A percentile compares a stretch with the other conserved stretches of the same genome.
Conservation (phyloP, 2,329 filamentous ascomycete genomes). For the Helicocarpus griseus region DNA sequence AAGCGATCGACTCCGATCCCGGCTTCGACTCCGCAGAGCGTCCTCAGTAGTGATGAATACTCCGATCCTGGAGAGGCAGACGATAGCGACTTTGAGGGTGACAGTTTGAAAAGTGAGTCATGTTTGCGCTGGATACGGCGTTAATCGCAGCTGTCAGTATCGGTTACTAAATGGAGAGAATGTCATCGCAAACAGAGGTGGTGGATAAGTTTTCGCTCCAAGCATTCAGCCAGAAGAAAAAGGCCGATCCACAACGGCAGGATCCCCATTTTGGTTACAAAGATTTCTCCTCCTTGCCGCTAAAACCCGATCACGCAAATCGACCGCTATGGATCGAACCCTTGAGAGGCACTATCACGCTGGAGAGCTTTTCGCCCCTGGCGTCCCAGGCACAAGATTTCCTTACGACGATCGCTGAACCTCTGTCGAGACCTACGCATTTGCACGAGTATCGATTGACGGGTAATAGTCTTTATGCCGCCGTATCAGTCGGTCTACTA, state of each 20-base stretch:
- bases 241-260: slow-evolving; percentile 27
- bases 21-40: slow-evolving; percentile 30
- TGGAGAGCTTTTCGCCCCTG: slow-evolving; percentile 87
- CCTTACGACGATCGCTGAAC: slow-evolving; percentile 90
- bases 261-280: slow-evolving; percentile 52
- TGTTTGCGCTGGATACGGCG: neutral
- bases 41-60: slow-evolving; percentile 49
- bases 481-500: slow-evolving; percentile 85
- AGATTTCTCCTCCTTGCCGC: slow-evolving; percentile 71
- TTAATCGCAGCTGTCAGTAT: slow-evolving; percentile 10
- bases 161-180: neutral
- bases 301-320: slow-evolving; percentile 83
- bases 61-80: slow-evolving; percentile 43
- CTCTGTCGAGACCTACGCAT: slow-evolving; percentile 76
- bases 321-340: slow-evolving; percentile 93
- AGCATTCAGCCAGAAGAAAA: slow-evolving; percentile 40
- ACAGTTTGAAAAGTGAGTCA: slow-evolving; percentile 37
- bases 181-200: slow-evolving; percentile 25
- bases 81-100: slow-evolving; percentile 36
- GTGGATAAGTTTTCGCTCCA: slow-evolving; percentile 47
- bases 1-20: slow-evolving; percentile 41
- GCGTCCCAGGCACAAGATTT: slow-evolving; percentile 87
- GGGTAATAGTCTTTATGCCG: slow-evolving; percentile 86
- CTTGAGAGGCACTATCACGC: slow-evolving; percentile 71
- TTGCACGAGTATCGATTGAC: slow-evolving; percentile 92